Evolutionary conservation across 2,329 filamentous ascomycete species (phyloP), one percentile per base, ranked within the genome.

Genomic region (Aspergillus unguis): DNA sequence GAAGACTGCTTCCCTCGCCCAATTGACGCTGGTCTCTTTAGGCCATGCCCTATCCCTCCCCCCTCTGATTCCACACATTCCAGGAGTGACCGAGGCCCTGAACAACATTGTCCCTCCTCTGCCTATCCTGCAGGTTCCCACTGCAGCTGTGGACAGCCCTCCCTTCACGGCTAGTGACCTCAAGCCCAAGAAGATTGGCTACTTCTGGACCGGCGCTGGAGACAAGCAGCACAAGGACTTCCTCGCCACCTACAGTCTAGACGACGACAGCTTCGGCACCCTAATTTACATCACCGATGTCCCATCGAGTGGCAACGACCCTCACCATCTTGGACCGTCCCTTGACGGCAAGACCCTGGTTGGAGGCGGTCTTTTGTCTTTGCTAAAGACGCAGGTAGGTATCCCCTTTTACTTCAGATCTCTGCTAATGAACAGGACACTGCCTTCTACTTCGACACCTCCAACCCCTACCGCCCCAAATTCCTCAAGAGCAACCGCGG

Each of bases 131-230:
- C 82, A 85, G 61, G 50, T 81, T 4, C 82, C 82, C 2, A 82
- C 79, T n/a, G 82, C 48, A 10, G 42, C 48, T 6, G 6, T 51
- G 7, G 48, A 51, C 28, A 51, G 48, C 23, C 48, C 82, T 44
- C 77, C 82, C 0, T 84, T 83, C 55, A 72, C 70, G 8, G 70
- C 75, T 2, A 80, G 78, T 62, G 71, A 80, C 54, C 77, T 85
- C 63, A 80, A 79, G 70, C 82, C 83, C 28, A 85, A 85, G 77
- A 85, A 85, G 72, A 81, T 85, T 63, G 83, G 81, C 0, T 84
- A 84, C 68, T 84, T 85, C 70, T 85, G 81, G 81, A 83, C 81
- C 48, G 82, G 77, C 17, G 74, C 82, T 32, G 82, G 80, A 33
- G 81, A 85, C 61, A 84, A 85, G 61, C 62, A 76, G 43, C 81